These are phyloP conservation scores for Mycotypha africana DNA, from an alignment of 371 early-diverging fungal genomes.

Conservation along the genomic window DNA sequence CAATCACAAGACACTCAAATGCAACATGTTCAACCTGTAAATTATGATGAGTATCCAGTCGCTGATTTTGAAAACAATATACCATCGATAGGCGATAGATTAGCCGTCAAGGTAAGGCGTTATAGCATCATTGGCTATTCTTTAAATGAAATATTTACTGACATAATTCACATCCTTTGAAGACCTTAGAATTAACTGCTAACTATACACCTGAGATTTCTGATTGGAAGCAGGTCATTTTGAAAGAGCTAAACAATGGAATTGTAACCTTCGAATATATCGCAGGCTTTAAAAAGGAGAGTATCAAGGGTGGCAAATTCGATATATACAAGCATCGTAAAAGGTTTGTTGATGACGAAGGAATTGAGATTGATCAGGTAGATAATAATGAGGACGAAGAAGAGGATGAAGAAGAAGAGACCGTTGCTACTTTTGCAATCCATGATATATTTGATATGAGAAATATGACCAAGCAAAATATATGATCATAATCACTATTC, in stretches of 20 bases:
- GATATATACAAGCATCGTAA: constrained; percentile 13
- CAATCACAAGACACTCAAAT: background rate
- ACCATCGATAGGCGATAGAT: constrained; percentile 4
- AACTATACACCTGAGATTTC: constrained; percentile 25
- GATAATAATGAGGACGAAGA: constrained; percentile 1
- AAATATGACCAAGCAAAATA: constrained; percentile 5
- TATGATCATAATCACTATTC: no score
- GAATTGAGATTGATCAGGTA: no score
- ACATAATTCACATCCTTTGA: no score
- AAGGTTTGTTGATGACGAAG: constrained; percentile 5
- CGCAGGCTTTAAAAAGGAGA: constrained; percentile 8
- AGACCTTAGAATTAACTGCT: constrained; percentile 19
- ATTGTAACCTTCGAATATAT: constrained; percentile 4
- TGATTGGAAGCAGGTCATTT: constrained; percentile 18
- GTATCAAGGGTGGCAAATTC: constrained; percentile 23
- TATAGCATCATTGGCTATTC: no score
- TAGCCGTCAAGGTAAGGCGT: constrained; percentile 19
- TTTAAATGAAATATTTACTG: no score
- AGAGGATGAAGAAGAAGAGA: constrained; percentile 11
- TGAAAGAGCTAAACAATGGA: constrained; percentile 3
- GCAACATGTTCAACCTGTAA: background rate
- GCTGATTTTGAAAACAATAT: constrained; percentile 5
- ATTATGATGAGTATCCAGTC: constrained; percentile 11
- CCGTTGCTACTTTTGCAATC: background rate
- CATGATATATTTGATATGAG: constrained; percentile 6